These are phyloP conservation scores for Anthoceros angustus DNA, from an alignment of 225 moss, liverwort and hornwort genomes.

Conservation along the genomic window DNA sequence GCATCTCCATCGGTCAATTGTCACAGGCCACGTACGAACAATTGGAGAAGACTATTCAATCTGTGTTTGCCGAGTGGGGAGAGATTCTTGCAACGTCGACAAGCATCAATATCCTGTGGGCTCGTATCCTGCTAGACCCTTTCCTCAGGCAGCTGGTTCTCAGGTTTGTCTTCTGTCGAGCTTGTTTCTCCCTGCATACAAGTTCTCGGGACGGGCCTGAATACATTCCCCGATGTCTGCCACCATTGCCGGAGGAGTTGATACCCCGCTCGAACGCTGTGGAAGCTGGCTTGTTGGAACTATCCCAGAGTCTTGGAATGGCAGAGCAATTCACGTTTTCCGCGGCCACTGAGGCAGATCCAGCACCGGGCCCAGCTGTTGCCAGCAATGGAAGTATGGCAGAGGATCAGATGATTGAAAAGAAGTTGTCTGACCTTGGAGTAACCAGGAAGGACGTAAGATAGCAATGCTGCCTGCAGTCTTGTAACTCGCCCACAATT, in stretches of 20 bases:
- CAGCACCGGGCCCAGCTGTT: background rate
- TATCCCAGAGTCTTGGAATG: conserved; percentile 45
- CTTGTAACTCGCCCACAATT: too few relatives aligned
- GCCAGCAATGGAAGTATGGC: background rate
- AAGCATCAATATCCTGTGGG: conserved; percentile 30
- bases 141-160: conserved; percentile 40
- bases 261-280: conserved; percentile 51
- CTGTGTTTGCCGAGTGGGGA: conserved; percentile 40
- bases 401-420: background rate
- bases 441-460: background rate
- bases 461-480: background rate
- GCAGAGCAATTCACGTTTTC: conserved; percentile 61
- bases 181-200: conserved; percentile 52
- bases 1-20: background rate
- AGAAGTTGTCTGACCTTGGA: background rate
- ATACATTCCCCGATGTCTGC: conserved; percentile 62
- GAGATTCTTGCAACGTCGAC: conserved; percentile 24
- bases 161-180: conserved; percentile 88
- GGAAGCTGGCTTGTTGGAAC: conserved; percentile 48
- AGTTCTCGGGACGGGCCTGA: conserved; percentile 47
- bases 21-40: conserved; percentile 58
- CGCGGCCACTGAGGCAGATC: background rate
- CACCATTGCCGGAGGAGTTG: conserved; percentile 62
- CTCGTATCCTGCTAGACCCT: conserved; percentile 35
- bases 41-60: conserved; percentile 49